Evolutionary conservation across 768 basidiomycete species (phyloP), one percentile per base, ranked within the genome.

Genomic region (Boletellus sp.): DNA sequence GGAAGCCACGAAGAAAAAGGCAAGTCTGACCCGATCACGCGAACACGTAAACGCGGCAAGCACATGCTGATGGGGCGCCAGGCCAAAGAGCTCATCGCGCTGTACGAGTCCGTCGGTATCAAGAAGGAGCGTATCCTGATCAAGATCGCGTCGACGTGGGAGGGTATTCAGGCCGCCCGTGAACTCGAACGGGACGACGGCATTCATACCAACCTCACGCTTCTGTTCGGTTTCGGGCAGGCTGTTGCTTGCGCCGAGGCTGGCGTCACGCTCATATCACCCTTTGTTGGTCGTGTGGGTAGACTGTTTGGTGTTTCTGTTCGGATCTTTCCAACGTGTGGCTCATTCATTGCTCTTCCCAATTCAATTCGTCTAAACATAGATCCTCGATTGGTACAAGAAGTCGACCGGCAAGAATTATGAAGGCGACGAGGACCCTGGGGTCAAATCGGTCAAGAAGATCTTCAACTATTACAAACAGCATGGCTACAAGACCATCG

Each of bases 401-500:
- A 91, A 92, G 74, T 59, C 72, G 60, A 83, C 88, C 51, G 92
- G 92, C 42, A 86, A 88, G 76, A 79, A 75, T 65, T 98, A 94
- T 78, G 81, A 84, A 58, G 93, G 91, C 44, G 92, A 90, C 56
- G 82, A 85, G 40, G 95, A 98, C 76, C 95, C 95, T 11, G 95
- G 96, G 77, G 96, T 99, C 61, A 71, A 84, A 70, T 94, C 90
- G 36, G 96, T 99, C 55, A 87, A 90, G 78, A 88, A 80, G 74
- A 99, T 99, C 77, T 99, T 87, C 84, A 90, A 95, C 79, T 98
- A 94, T 73, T 99, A 99, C 84, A 98, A 97, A 81, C 94, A 96
- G 69, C 83, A 98, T 74, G 80, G 81, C 52, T 98, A 99, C 83
- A 91, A 94, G 65, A 99, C 96, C 61, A 97, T 99, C 72, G 95